phyloP scores from a whole-genome alignment of 23 red algal genomes.

The Gracilaria caudata region DNA sequence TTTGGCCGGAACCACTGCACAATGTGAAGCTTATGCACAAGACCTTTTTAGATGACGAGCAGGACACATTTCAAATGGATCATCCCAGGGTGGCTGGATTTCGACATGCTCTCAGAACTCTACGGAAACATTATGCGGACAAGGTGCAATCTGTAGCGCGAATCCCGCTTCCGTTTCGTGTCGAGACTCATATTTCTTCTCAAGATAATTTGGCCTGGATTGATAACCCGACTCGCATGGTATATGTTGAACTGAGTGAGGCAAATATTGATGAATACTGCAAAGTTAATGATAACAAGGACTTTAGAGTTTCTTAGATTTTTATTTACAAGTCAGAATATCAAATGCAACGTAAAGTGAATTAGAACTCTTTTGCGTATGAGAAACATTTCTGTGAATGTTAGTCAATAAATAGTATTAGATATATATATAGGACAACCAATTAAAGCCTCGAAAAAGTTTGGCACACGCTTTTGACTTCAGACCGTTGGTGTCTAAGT shows the following conservation, averaged over 20 bases:
- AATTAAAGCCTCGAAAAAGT: no score
- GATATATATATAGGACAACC: no score
- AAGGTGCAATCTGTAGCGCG: not conserved
- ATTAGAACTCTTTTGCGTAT: no score
- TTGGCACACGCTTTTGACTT: no score
- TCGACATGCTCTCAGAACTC: not conserved
- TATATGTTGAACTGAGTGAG: not conserved
- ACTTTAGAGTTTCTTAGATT: no score
- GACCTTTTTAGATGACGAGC: conserved; percentile 11
- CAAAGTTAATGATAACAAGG: not conserved
- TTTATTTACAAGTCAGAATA: no score
- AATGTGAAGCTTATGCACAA: conserved; percentile 29
- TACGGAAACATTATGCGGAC: not conserved
- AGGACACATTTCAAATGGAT: not conserved
- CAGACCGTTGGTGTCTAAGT: no score
- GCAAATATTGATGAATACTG: not conserved
- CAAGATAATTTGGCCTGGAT: not conserved
- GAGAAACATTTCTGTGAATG: no score
- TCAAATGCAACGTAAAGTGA: no score
- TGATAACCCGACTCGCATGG: not conserved
- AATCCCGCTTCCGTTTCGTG: not conserved
- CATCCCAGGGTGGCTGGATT: not conserved
- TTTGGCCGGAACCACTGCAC: conserved; percentile 8
- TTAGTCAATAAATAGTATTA: no score
- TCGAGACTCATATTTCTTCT: not conserved